A percentile compares a stretch with the other conserved stretches of the same genome.
phyloP scores from a whole-genome alignment of 257 asterid species.

The Leonotis leonurus region DNA sequence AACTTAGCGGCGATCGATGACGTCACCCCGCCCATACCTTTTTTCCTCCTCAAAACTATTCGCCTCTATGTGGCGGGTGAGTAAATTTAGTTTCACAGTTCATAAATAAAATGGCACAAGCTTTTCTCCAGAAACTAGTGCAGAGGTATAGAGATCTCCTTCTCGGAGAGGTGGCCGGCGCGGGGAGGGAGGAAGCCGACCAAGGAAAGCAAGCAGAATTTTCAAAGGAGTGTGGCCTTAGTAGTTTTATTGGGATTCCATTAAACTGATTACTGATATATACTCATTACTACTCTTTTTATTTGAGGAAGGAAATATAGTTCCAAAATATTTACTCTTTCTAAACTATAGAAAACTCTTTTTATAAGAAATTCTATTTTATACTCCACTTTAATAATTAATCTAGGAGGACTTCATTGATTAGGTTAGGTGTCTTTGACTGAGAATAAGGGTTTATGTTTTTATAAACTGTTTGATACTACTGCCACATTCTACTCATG shows the following conservation, averaged over 20 bases:
- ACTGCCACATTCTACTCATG: too few relatives aligned
- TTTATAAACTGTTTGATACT: too few relatives aligned
- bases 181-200: constrained; percentile 7
- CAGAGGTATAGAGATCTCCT: constrained; percentile 25
- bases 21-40: constrained; percentile 87
- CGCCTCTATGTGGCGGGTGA: constrained; percentile 27
- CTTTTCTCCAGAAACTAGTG: not conserved
- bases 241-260: constrained; percentile 10
- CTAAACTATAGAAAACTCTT: too few relatives aligned
- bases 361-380: too few relatives aligned
- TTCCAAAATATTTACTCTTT: not conserved
- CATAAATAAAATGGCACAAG: constrained; percentile 37
- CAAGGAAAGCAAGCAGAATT: constrained; percentile 13
- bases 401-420: too few relatives aligned
- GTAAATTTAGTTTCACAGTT: constrained; percentile 26
- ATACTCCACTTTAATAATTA: too few relatives aligned
- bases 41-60: constrained; percentile 9
- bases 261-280: too few relatives aligned
- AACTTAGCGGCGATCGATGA: constrained; percentile 97
- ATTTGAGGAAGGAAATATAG: too few relatives aligned
- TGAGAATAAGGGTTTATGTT: too few relatives aligned
- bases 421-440: too few relatives aligned
- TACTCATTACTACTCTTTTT: too few relatives aligned
- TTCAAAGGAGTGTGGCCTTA: constrained; percentile 21
- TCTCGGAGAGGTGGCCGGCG: too few relatives aligned